These are phyloP conservation scores for Graphiopsis chlorocephala DNA, from an alignment of 2,329 filamentous ascomycete genomes.

Conservation along the genomic window DNA sequence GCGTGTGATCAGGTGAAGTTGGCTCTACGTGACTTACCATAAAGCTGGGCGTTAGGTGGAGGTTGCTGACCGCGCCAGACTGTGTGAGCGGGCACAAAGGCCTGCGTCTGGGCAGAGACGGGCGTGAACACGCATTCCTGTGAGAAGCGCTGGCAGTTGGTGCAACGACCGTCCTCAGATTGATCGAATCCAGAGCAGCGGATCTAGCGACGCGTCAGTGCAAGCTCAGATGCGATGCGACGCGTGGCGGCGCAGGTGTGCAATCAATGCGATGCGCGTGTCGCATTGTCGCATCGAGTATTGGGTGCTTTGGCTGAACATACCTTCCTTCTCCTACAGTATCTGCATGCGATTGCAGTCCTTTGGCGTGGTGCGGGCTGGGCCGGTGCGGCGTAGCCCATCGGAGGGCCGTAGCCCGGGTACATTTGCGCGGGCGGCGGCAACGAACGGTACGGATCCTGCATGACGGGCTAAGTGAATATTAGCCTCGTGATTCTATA, in stretches of 20 bases:
- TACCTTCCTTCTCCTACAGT: slow-evolving; percentile 60
- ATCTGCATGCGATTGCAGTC: slow-evolving; percentile 60
- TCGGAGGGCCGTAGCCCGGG: slow-evolving; percentile 36
- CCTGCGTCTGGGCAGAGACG: slow-evolving; percentile 70
- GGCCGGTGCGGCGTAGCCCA: slow-evolving; percentile 40
- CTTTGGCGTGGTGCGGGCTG: slow-evolving; percentile 58
- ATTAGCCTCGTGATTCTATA: not conserved
- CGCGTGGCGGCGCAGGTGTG: not conserved
- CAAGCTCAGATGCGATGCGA: slow-evolving; percentile 13
- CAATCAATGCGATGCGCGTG: not conserved
- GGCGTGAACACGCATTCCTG: slow-evolving; percentile 77
- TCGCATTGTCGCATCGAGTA: slow-evolving; percentile 1
- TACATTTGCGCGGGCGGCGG: slow-evolving; percentile 47
- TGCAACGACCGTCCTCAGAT: slow-evolving; percentile 68
- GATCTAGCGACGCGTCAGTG: slow-evolving; percentile 51
- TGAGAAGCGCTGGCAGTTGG: slow-evolving; percentile 70
- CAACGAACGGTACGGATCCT: slow-evolving; percentile 45
- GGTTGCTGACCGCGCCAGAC: slow-evolving; percentile 52
- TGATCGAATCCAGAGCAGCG: slow-evolving; percentile 73
- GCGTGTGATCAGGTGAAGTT: not conserved
- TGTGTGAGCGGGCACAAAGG: slow-evolving; percentile 70
- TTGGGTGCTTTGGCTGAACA: slow-evolving; percentile 6
- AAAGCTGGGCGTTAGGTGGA: slow-evolving; percentile 44
- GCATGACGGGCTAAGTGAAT: slow-evolving; percentile 41
- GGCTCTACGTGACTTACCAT: slow-evolving; percentile 27